Percentiles rank a stretch among this genome's conserved stretches.
Evolutionary conservation across 2,329 filamentous ascomycete genomes (phyloP).

Genomic region (Aspergillus intermedius): DNA sequence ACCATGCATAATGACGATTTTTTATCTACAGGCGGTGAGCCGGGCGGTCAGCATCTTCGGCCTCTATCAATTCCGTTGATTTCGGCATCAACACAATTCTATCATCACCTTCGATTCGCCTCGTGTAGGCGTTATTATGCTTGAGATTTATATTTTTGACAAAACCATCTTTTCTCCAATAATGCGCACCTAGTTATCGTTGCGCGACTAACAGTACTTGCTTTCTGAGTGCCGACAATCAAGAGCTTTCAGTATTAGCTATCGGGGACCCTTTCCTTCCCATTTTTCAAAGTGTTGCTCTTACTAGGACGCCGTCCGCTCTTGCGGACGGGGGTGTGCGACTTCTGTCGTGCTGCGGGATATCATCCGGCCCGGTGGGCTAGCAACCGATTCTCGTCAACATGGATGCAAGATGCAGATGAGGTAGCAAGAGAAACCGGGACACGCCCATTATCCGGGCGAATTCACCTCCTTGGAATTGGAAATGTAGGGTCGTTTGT

Average conservation of each 20-base stretch:
- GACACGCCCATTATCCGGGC: conserved; percentile 29
- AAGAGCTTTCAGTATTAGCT: background rate
- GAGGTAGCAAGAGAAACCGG: conserved; percentile 14
- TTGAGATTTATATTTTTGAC: background rate
- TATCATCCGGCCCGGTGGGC: background rate
- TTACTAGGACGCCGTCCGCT: conserved; percentile 27
- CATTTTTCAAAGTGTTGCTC: conserved; percentile 31
- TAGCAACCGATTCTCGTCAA: conserved; percentile 15
- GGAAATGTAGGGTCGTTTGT: conserved; percentile 78
- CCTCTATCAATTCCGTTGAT: background rate
- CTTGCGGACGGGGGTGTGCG: conserved; percentile 20
- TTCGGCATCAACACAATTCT: background rate
- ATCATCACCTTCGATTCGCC: background rate
- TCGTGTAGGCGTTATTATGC: background rate
- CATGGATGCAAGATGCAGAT: conserved; percentile 22
- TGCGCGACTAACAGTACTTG: background rate
- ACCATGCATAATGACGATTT: conserved; percentile 8
- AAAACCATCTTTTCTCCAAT: background rate
- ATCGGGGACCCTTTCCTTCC: conserved; percentile 9
- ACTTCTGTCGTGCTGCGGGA: conserved; percentile 7
- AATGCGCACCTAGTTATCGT: background rate
- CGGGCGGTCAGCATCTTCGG: conserved; percentile 10
- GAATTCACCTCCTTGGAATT: conserved; percentile 70
- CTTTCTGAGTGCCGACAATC: background rate
- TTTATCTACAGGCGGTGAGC: conserved; percentile 16